These are phyloP conservation scores for Pascua sp. DNA, from an alignment of 1,284 basidiomycete genomes.

Conservation along the genomic window DNA sequence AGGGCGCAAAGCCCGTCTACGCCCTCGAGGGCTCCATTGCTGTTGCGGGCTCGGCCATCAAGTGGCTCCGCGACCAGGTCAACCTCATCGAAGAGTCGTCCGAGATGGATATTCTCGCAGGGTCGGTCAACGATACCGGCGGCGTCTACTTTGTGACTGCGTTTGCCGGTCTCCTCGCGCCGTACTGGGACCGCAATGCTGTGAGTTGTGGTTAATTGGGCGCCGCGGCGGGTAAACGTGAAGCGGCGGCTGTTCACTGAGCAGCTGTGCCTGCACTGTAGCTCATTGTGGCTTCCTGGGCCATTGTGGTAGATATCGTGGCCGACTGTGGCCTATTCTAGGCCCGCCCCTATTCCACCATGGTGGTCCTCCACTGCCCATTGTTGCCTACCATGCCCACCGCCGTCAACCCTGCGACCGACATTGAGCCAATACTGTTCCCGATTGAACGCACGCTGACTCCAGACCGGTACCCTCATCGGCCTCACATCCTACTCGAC, in stretches of 20 bases:
- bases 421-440: no score
- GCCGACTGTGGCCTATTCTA: no score
- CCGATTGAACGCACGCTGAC: neutral
- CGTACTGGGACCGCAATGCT: slow-evolving; percentile 52
- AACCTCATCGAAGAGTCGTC: slow-evolving; percentile 71
- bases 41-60: slow-evolving; percentile 91
- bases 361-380: no score
- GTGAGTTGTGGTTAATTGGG: no score
- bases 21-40: slow-evolving; percentile 93
- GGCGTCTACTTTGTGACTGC: slow-evolving; percentile 98
- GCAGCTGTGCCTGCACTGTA: no score
- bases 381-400: no score
- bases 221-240: no score
- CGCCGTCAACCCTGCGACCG: no score
- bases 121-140: slow-evolving; percentile 71
- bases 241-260: no score
- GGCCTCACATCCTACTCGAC: slow-evolving; percentile 86
- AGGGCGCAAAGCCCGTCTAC: slow-evolving; percentile 73
- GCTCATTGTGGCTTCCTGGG: no score
- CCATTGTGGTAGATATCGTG: no score
- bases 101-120: slow-evolving; percentile 83
- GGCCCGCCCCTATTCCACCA: no score
- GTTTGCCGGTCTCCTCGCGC: slow-evolving; percentile 86
- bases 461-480: slow-evolving; percentile 28
- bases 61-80: slow-evolving; percentile 92